Evolutionary conservation across 441 rosid genomes (phyloP).

Genomic region (Populus trichocarpa): DNA sequence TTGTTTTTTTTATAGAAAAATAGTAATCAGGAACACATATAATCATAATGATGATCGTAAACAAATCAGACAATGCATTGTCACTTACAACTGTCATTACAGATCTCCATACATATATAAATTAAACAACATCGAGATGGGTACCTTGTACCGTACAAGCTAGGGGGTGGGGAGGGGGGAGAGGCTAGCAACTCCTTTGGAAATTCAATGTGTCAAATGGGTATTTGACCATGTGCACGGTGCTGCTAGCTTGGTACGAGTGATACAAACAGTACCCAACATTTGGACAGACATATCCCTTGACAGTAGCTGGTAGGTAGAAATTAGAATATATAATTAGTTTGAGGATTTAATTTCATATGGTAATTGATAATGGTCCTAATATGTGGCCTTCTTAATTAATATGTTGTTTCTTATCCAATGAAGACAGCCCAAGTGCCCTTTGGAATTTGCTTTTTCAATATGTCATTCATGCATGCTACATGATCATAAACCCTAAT

Average conservation of each 20-base stretch:
- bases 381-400: not conserved
- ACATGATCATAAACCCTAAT: not conserved
- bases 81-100: slow-evolving; percentile 37
- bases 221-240: slow-evolving; percentile 11
- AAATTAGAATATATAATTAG: not conserved
- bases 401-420: not conserved
- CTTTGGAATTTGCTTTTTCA: not conserved
- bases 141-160: slow-evolving; percentile 39
- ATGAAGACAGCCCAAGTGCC: not conserved
- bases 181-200: not conserved
- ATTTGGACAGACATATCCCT: slow-evolving; percentile 9
- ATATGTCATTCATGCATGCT: no score
- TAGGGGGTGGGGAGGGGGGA: not conserved
- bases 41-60: not conserved
- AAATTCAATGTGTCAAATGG: slow-evolving; percentile 4
- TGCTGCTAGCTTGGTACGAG: not conserved
- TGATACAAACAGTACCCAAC: not conserved
- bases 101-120: slow-evolving; percentile 25
- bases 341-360: not conserved
- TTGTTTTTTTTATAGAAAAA: not conserved
- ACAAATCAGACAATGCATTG: slow-evolving; percentile 14
- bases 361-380: not conserved
- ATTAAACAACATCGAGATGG: slow-evolving; percentile 7
- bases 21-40: not conserved
- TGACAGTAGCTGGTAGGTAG: not conserved